phyloP scores from a whole-genome alignment of 441 rosid genomes.

The Populus hybrid region DNA sequence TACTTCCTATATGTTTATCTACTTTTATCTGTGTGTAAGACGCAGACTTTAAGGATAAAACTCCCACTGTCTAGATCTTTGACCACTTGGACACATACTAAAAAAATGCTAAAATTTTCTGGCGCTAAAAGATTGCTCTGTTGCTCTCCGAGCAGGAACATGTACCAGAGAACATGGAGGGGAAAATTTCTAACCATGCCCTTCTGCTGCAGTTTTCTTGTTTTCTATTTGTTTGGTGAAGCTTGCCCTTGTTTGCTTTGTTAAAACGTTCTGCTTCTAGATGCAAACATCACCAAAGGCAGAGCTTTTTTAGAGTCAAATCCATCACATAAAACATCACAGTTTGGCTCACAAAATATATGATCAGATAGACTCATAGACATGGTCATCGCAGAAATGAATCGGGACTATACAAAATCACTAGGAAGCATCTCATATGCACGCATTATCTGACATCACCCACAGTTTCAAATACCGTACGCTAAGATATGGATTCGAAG shows the following conservation, averaged over 20 bases:
- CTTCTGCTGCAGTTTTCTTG: too few species aligned
- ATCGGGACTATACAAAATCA: background rate
- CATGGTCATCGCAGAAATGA: background rate
- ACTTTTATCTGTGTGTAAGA: background rate
- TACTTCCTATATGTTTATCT: background rate
- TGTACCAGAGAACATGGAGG: conserved; percentile 94
- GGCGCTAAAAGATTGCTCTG: background rate
- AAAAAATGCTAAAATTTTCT: conserved; percentile 5
- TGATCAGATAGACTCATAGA: background rate
- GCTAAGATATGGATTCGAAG: background rate
- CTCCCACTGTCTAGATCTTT: background rate
- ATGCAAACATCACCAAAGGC: too few species aligned
- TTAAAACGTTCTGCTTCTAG: too few species aligned
- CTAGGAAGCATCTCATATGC: background rate
- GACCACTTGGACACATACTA: background rate
- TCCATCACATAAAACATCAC: too few species aligned
- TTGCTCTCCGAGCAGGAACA: conserved; percentile 52
- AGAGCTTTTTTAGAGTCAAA: too few species aligned
- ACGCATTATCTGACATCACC: background rate
- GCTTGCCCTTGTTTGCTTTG: too few species aligned
- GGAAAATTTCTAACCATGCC: conserved; percentile 39
- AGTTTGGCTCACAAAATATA: background rate
- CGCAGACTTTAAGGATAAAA: background rate
- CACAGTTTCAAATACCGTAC: background rate
- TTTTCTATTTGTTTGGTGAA: too few species aligned